Evolutionary conservation across 208 protist species (phyloP), one percentile per base, ranked within the genome.

Genomic region (Trypanosoma mega): DNA sequence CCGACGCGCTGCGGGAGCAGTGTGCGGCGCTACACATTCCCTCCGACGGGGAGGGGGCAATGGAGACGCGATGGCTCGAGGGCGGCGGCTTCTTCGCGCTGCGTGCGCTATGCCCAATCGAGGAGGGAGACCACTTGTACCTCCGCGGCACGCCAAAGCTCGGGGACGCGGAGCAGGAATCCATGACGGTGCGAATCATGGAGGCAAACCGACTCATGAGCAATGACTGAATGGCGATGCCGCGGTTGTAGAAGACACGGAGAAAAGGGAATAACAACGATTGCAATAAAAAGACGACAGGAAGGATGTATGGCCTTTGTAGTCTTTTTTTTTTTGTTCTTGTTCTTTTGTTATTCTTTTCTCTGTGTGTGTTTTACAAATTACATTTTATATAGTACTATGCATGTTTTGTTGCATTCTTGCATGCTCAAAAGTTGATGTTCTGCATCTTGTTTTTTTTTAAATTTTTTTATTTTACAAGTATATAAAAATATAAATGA

Each of bases 21-120:
- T 85, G 68, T 50, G 16, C 18, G 6, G 74, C 90, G 52, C 64
- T 94, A 14, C 65, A 59, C 46, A 71, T 76, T 34, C 72, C 64
- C 16, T 61, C 80, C 30, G 64, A 66, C 7, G 72, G 44, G 7
- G 47, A 21, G n/a, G 4, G 29, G 12, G 63, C 37, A 49, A 87
- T 85, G 83, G 43, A 63, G 39, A 74, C 72, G n/a, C 41, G 24
- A 9, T 34, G 45, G 2, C 50, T 78, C 11, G 45, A 69, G 48
- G 70, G 62, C 3, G 76, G 85, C 9, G 88, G 84, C 11, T 94
- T 92, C 51, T 88, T 94, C 36, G 88, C 82, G n/a, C 55, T 94
- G 51, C 79, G 88, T 39, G 88, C 88, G 33, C 41, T 94, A 39
- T 56, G 58, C 20, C 52, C 59, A 23, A 59, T 94, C 44, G 82